Evolutionary conservation across 73 alveolate genomes (phyloP).

Genomic region (Blepharisma stoltei): DNA sequence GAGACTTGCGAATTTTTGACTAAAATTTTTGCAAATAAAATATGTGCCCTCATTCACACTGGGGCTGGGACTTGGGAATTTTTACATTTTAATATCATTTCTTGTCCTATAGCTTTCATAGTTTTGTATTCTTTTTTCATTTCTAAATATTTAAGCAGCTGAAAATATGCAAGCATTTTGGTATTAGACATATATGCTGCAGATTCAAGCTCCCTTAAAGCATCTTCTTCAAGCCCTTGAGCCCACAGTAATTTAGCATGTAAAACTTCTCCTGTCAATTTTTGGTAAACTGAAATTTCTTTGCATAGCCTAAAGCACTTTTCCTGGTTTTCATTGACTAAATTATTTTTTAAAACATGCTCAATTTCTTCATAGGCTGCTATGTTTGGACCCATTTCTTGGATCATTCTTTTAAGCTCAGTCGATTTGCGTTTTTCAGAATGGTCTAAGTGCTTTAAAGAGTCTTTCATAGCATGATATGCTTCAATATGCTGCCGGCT

Average conservation of each 20-base stretch:
- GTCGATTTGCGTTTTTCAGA: not conserved
- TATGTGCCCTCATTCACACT: slow-evolving; percentile 8
- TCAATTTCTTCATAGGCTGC: not conserved
- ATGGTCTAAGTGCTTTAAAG: not conserved
- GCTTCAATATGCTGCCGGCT: slow-evolving; percentile 10
- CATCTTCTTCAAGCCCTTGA: not conserved
- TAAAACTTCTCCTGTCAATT: slow-evolving; percentile 8
- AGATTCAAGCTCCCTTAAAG: slow-evolving; percentile 3
- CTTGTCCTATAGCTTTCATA: not conserved
- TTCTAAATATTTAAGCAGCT: not conserved
- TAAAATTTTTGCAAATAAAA: slow-evolving; percentile 9
- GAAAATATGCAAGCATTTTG: not conserved
- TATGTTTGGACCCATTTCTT: not conserved
- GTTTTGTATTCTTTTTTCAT: not conserved
- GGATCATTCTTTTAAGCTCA: not conserved
- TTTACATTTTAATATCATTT: slow-evolving; percentile 4
- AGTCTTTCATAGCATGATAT: not conserved
- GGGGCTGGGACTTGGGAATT: slow-evolving; percentile 19
- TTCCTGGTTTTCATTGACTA: not conserved
- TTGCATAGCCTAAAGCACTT: not conserved
- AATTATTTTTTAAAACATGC: not conserved
- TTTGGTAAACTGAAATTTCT: not conserved
- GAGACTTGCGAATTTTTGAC: not conserved
- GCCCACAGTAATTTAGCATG: slow-evolving; percentile 9
- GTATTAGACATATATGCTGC: not conserved